Evolutionary conservation across 345 rosid genomes (phyloP).

Genomic region (Anastatica hierochuntica): DNA sequence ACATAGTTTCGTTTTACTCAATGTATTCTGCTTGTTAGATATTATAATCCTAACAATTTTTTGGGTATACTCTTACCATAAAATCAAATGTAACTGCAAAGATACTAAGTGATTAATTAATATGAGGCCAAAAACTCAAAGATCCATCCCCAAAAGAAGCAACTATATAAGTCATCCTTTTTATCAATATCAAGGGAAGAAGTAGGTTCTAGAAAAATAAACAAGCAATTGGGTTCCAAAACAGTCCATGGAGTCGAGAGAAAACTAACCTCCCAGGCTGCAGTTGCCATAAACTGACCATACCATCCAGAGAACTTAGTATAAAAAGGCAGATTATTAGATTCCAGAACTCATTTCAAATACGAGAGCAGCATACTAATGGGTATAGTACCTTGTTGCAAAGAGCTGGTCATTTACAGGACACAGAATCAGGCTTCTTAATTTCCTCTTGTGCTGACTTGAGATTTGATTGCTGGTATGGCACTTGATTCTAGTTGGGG

Average conservation of each 20-base stretch:
- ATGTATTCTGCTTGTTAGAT: too few relatives aligned
- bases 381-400: slow-evolving; percentile 54
- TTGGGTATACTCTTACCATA: too few relatives aligned
- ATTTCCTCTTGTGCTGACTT: slow-evolving; percentile 91
- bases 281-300: slow-evolving; percentile 47
- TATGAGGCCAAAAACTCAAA: not conserved
- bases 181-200: not conserved
- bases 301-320: slow-evolving; percentile 49
- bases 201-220: not conserved
- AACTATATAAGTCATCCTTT: not conserved
- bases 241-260: not conserved
- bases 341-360: not conserved
- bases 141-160: not conserved
- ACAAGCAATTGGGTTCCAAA: not conserved
- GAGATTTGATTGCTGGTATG: slow-evolving; percentile 53
- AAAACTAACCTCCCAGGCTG: slow-evolving; percentile 38
- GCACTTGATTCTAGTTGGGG: slow-evolving; percentile 44
- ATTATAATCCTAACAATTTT: too few relatives aligned
- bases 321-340: slow-evolving; percentile 16
- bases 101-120: too few relatives aligned
- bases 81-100: too few relatives aligned
- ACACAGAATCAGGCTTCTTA: slow-evolving; percentile 65
- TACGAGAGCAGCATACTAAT: not conserved
- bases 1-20: not conserved
- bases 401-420: slow-evolving; percentile 76